Evolutionary conservation across 805 yeast genomes (phyloP).

Genomic region (Suhomyces canberraensis): DNA sequence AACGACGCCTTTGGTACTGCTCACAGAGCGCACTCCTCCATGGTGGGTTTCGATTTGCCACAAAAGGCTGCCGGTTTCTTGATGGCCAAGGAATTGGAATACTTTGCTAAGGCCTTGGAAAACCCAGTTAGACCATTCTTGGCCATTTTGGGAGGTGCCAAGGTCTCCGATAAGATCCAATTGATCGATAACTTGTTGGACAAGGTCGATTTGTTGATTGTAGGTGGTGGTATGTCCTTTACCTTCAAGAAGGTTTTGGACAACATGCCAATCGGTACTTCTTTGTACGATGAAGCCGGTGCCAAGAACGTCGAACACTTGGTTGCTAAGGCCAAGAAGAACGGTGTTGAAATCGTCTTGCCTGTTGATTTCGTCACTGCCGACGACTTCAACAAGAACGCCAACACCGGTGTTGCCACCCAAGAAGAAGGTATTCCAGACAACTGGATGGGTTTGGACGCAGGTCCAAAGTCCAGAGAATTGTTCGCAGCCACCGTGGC

Average conservation of each 20-base stretch:
- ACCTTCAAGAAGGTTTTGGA: constrained; percentile 94
- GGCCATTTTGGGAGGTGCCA: constrained; percentile 99
- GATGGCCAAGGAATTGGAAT: constrained; percentile 94
- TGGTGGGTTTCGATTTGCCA: constrained; percentile 95
- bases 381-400: constrained; percentile 90
- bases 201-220: constrained; percentile 90
- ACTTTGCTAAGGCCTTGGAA: constrained; percentile 98
- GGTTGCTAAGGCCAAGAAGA: constrained; percentile 93
- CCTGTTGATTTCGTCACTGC: constrained; percentile 97
- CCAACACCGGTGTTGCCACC: constrained; percentile 78
- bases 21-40: constrained; percentile 99
- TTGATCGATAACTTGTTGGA: constrained; percentile 94
- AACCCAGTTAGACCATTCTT: constrained; percentile 97
- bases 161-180: constrained; percentile 98
- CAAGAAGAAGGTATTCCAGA: constrained; percentile 92
- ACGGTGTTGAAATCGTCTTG: constrained; percentile 87
- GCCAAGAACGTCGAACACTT: constrained; percentile 91
- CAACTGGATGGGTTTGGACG: constrained; percentile 93
- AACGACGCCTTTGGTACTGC: constrained; percentile 99
- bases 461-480: constrained; percentile 85
- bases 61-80: constrained; percentile 99
- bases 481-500: constrained; percentile 80
- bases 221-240: constrained; percentile 99
- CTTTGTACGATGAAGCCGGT: constrained; percentile 91
- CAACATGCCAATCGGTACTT: constrained; percentile 83